Base-by-base conservation (phyloP, 1,284 basidiomycete species). In the Cutaneotrichosporon sp. region DNA sequence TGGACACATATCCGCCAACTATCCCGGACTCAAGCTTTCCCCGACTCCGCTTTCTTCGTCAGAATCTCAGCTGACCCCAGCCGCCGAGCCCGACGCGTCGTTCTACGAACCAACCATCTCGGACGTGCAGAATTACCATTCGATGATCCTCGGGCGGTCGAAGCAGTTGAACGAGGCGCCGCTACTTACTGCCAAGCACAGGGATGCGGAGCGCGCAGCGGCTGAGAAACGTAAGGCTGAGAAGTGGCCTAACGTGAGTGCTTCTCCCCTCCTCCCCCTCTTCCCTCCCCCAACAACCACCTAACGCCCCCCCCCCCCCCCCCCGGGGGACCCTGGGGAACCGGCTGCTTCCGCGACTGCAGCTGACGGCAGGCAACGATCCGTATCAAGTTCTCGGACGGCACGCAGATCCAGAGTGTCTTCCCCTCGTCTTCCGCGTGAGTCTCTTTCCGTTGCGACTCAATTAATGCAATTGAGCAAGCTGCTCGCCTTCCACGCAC, bases 341-440 rank as follows among this genome's bases (percentile, higher is more conserved):
- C 11, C n/a, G 11, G 22, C 5, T 21, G 42, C 30, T 18, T 21
- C 4, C 26, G 26, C 3, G 26, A 5, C 16, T 18, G n/a, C 8
- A 47, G 32, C 36, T 58, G 34, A 40, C 34, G 18, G 9, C 64
- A 78, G 76, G 75, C 79, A 2, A 80, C 77, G 9, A 79, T 80
- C 46, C 65, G 79, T 14, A 66, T 80, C 14, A 75, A 73, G 66
- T 80, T 80, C 65, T 76, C 76, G 4, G 77, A 80, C 64, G 75
- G 78, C 18, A 79, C 79, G 6, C 74, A 77, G 61, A 74, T 80
- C 10, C 77, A 80, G 63, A 74, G 71, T 53, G 61, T 65, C 1
- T 80, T 80, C 65, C 76, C 78, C 9, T 78, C 76, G 21, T 63
- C 71, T 10, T 71, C 70, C 18, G 72, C 74, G 78, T 78, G 62